Percentiles rank a stretch among this genome's conserved stretches.
Conservation (phyloP, 371 early-diverging fungal species). For the Mortierella sp. region DNA sequence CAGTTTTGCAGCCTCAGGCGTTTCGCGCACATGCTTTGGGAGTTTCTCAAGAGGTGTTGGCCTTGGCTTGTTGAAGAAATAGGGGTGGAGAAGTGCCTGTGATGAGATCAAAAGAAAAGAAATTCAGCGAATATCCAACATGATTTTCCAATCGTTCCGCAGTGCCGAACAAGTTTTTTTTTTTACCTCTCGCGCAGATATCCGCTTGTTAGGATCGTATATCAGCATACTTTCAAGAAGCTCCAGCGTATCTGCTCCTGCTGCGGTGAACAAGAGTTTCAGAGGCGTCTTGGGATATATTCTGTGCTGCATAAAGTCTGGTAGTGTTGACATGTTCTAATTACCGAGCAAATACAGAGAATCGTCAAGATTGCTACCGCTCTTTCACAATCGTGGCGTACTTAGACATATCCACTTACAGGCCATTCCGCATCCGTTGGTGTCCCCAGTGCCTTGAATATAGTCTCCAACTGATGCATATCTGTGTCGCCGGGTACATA, state of each 20-base stretch:
- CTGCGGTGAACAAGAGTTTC: constrained; percentile 90
- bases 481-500: constrained; percentile 96
- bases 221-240: constrained; percentile 92
- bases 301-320: constrained; percentile 77
- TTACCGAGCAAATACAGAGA: constrained; percentile 5
- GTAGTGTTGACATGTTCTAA: constrained; percentile 78
- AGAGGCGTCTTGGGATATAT: constrained; percentile 81
- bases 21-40: constrained; percentile 66
- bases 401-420: constrained; percentile 56
- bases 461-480: constrained; percentile 94
- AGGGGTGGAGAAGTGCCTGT: constrained; percentile 88
- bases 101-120: background rate
- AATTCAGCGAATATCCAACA: background rate
- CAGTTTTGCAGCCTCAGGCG: constrained; percentile 33
- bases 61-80: constrained; percentile 89
- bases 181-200: constrained; percentile 83
- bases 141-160: background rate
- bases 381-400: background rate
- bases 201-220: constrained; percentile 92
- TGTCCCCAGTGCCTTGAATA: constrained; percentile 97
- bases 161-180: background rate
- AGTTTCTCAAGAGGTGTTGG: constrained; percentile 89
- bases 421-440: constrained; percentile 98
- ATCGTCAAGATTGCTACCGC: too few species aligned
- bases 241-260: constrained; percentile 91